phyloP scores from a whole-genome alignment of 768 basidiomycete species.

The Rubroboletus pulcherrimus region DNA sequence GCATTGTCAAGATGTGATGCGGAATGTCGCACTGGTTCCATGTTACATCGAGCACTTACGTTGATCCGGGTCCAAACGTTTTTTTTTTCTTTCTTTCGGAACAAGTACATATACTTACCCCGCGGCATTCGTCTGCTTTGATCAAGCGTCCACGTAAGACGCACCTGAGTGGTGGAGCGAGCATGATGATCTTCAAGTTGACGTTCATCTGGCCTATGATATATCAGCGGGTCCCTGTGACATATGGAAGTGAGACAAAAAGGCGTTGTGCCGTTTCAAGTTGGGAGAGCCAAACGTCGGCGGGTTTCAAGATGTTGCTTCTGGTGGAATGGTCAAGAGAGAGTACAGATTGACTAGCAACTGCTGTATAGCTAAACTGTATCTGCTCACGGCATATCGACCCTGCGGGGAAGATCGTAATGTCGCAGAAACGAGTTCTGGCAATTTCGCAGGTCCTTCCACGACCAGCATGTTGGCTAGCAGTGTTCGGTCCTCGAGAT shows the following conservation, averaged over 20 bases:
- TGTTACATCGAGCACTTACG: background rate
- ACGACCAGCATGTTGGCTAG: constrained; percentile 9
- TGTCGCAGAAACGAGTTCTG: background rate
- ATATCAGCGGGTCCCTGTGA: background rate
- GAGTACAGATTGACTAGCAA: too few species aligned
- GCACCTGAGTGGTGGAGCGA: background rate
- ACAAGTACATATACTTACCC: too few species aligned
- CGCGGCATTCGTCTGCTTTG: background rate
- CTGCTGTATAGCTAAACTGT: background rate
- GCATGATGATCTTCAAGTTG: background rate
- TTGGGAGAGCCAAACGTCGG: background rate
- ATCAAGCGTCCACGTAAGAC: background rate
- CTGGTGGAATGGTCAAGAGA: background rate
- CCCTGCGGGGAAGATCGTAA: constrained; percentile 8
- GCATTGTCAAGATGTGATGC: too few species aligned
- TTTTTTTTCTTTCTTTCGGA: background rate
- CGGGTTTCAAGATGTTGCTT: constrained; percentile 1
- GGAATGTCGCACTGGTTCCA: background rate
- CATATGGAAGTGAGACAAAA: background rate
- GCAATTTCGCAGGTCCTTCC: background rate
- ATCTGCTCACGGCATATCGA: background rate
- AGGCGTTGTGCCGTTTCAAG: background rate
- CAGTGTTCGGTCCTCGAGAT: background rate
- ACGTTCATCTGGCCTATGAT: too few species aligned
- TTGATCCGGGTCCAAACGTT: background rate